Percentiles rank a stretch among this genome's conserved stretches.
These are phyloP conservation scores for Kwoniella newhampshirensis DNA, from an alignment of 768 basidiomycete genomes.

Conservation along the genomic window DNA sequence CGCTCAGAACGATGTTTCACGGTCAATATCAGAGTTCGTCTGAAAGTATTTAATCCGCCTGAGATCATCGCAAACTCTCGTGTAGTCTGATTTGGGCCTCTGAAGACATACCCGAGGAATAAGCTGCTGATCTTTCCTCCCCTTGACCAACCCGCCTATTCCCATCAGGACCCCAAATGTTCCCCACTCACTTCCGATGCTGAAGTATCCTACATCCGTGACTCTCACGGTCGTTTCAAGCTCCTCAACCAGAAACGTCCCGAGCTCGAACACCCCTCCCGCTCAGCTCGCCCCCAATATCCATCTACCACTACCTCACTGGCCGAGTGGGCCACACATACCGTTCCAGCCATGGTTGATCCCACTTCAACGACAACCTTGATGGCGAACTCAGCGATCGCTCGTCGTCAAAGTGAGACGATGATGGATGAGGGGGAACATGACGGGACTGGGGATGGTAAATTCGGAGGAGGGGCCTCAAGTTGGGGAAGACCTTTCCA, in stretches of 20 bases:
- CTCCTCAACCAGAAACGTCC: slow-evolving; percentile 20
- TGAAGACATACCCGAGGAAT: background rate
- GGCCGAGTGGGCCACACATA: background rate
- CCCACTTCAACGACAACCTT: background rate
- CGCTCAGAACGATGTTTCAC: too few species aligned
- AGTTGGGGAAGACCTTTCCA: slow-evolving; percentile 9
- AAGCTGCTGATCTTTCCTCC: background rate
- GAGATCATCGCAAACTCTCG: too few species aligned
- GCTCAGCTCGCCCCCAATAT: background rate
- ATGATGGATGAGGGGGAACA: background rate
- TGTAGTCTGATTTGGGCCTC: too few species aligned
- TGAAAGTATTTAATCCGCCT: too few species aligned
- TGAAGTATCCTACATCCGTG: slow-evolving; percentile 3
- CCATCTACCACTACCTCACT: background rate
- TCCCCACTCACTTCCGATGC: slow-evolving; percentile 9
- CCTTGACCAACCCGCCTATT: too few species aligned
- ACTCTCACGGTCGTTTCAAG: slow-evolving; percentile 13
- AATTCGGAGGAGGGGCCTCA: slow-evolving; percentile 1
- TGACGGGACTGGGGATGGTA: background rate
- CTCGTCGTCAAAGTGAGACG: background rate
- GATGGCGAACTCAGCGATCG: background rate
- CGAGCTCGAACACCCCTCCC: background rate
- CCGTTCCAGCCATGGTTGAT: background rate
- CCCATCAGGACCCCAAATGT: slow-evolving; percentile 16
- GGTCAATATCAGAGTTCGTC: too few species aligned